Conservation (phyloP, 2,329 filamentous ascomycete species). For the Xylariaceae sp. region DNA sequence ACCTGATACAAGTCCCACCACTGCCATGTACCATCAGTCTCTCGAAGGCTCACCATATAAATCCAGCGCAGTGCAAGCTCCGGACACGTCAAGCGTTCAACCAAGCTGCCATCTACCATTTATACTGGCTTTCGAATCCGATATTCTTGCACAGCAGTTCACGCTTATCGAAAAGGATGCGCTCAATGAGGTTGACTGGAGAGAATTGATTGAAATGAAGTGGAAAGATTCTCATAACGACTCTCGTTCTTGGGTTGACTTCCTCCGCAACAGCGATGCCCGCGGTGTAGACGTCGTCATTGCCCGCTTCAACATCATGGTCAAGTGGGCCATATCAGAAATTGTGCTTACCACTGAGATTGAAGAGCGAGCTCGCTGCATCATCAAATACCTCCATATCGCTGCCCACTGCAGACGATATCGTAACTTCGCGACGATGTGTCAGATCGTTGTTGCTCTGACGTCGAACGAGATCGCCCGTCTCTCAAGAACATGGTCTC, state of each 20-base stretch:
- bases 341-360: constrained; percentile 68
- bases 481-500: constrained; percentile 65
- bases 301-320: constrained; percentile 82
- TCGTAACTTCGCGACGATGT: constrained; percentile 80
- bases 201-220: constrained; percentile 76
- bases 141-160: constrained; percentile 75
- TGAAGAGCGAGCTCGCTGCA: constrained; percentile 69
- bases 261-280: constrained; percentile 67
- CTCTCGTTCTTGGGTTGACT: constrained; percentile 76
- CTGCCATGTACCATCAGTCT: constrained; percentile 34
- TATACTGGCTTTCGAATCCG: constrained; percentile 75
- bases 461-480: constrained; percentile 69
- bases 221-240: constrained; percentile 70
- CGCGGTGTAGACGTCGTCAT: constrained; percentile 79
- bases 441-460: constrained; percentile 73
- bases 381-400: constrained; percentile 80
- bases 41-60: constrained; percentile 11
- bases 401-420: constrained; percentile 70
- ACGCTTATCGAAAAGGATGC: constrained; percentile 84
- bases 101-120: constrained; percentile 68
- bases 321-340: constrained; percentile 82
- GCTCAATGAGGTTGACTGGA: constrained; percentile 83
- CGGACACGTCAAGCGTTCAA: constrained; percentile 30
- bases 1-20: constrained; percentile 46
- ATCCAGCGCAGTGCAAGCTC: constrained; percentile 30